A percentile compares a stretch with the other conserved stretches of the same genome.
Conservation (phyloP, 768 basidiomycete genomes). For the Mycena rosella region DNA sequence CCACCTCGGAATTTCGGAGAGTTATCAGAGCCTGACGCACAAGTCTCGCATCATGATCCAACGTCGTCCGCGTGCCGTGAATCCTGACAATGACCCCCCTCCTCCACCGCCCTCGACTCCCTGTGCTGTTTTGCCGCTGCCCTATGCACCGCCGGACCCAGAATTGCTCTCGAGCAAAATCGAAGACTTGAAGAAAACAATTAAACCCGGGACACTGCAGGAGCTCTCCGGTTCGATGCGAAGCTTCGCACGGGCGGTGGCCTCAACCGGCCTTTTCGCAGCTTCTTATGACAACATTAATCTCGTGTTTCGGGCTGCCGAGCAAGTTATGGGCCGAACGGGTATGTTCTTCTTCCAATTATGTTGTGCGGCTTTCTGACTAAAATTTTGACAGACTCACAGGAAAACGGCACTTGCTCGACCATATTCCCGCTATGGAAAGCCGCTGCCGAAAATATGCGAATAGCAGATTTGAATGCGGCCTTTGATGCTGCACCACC, state of each 20-base stretch:
- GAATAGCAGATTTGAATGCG: conserved; percentile 35
- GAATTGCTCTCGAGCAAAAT: too few relatives aligned
- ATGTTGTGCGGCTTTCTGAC: too few relatives aligned
- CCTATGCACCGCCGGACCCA: not conserved
- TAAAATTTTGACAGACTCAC: not conserved
- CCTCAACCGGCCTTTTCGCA: too few relatives aligned
- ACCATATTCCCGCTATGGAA: conserved; percentile 46
- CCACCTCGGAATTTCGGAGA: conserved; percentile 45
- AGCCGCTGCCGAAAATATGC: conserved; percentile 43
- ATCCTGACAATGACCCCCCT: not conserved
- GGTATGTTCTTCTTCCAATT: conserved; percentile 30
- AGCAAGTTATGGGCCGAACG: conserved; percentile 49
- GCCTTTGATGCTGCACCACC: conserved; percentile 40
- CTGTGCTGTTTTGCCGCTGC: too few relatives aligned
- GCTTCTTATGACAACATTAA: conserved; percentile 53
- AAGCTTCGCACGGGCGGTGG: too few relatives aligned
- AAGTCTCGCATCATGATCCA: conserved; percentile 18
- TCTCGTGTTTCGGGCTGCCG: conserved; percentile 42
- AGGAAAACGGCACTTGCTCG: conserved; percentile 52
- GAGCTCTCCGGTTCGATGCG: too few relatives aligned
- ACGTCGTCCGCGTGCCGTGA: not conserved
- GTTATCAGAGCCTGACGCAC: conserved; percentile 42
- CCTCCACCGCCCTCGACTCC: not conserved
- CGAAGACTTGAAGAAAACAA: too few relatives aligned
- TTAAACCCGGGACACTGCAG: too few relatives aligned